A percentile compares a stretch with the other conserved stretches of the same genome.
These are phyloP conservation scores for Cadophora sp. DNA, from an alignment of 2,329 filamentous ascomycete species.

Conservation along the genomic window DNA sequence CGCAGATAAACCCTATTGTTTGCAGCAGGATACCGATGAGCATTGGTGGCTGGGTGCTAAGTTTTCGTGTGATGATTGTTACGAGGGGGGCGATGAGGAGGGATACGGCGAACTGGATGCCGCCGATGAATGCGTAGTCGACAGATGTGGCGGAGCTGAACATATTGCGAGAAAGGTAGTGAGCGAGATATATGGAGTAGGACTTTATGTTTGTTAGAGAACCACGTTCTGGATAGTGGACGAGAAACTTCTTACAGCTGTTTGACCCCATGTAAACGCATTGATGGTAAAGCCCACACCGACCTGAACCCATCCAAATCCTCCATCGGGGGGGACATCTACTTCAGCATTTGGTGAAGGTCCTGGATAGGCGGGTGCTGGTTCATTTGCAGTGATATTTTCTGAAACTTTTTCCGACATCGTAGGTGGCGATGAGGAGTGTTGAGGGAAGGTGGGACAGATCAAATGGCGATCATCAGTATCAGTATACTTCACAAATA, in stretches of 20 bases:
- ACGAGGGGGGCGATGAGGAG: conserved; percentile 61
- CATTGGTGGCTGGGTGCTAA: conserved; percentile 56
- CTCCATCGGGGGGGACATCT: conserved; percentile 54
- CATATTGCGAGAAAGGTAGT: conserved; percentile 58
- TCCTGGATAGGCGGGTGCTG: background rate
- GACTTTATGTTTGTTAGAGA: conserved; percentile 40
- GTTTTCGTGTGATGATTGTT: conserved; percentile 54
- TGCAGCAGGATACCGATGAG: conserved; percentile 57
- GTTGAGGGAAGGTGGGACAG: background rate
- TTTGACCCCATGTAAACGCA: conserved; percentile 46
- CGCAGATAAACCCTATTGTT: conserved; percentile 55
- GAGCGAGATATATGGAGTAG: conserved; percentile 62
- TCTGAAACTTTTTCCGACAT: background rate
- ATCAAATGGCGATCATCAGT: too few species aligned
- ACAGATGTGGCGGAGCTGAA: conserved; percentile 59
- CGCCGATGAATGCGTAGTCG: conserved; percentile 65
- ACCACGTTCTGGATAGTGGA: background rate
- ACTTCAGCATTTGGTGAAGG: background rate
- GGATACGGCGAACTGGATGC: conserved; percentile 54
- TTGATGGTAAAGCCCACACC: conserved; percentile 33
- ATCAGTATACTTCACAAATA: too few species aligned
- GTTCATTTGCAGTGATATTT: background rate
- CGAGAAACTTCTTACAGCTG: conserved; percentile 42
- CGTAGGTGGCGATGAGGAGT: background rate
- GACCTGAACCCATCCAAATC: conserved; percentile 50